Base-by-base conservation (phyloP, 208 protist genomes). In the Leptomonas seymouri region DNA sequence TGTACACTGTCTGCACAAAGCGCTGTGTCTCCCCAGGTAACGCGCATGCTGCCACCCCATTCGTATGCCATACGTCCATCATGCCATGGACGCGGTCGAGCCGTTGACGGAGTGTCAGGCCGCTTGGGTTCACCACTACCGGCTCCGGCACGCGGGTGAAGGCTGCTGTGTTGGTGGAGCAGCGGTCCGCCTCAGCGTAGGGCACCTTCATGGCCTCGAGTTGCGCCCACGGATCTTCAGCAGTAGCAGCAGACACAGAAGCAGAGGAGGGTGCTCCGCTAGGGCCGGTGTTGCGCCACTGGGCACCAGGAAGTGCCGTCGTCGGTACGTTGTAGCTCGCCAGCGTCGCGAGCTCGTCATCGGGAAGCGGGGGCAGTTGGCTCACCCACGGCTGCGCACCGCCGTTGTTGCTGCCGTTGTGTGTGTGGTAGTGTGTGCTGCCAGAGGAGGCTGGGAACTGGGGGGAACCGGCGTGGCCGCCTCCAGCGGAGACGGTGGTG, bases 21-120 rank as follows among this genome's bases (percentile, higher is more conserved):
- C 56, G 50, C 51, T 87, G 82, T 44, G 78, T 28, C 5, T 81
- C 82, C 3, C 50, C 75, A 0, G 65, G 71, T 46, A 94, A 51
- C 25, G 59, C 48, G 2, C 71, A 71, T 16, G 78, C 81, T 31
- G 75, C 67, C 6, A 89, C 84, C n/a, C 77, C 77, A 21, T 53
- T 83, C 21, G 49, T 63, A 4, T 86, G 84, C 85, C 86, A 94
- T 60, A 67, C 77, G 48, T 90, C 73, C 55, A 94, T 51, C 60
- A 82, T 71, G 14, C 49, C 57, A 41, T 80, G 78, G 16, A 94
- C 48, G 25, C 64, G 77, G 45, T 77, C 57, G 46, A 93, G 59
- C 0, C 89, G 86, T 42, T 82, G 69, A 3, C 62, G 67, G 64
- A 81, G 91, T 34, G 62, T 90, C 57, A 82, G 51, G 25, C 71